Conservation (phyloP, 495 filamentous ascomycete species). For the Bombardia bombarda region DNA sequence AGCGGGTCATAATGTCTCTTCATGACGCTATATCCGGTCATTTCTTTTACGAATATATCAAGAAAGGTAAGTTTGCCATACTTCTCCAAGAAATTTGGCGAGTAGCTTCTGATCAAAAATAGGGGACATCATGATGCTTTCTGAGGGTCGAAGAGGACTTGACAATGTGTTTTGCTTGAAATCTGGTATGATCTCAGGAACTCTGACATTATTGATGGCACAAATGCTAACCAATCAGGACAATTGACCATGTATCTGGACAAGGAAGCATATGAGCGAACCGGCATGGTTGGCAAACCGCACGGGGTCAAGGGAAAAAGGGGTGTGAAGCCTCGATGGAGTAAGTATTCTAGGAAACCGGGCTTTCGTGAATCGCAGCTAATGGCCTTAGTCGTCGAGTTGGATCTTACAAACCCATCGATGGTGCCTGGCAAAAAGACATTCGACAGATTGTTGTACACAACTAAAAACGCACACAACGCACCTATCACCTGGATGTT, state of each 20-base stretch:
- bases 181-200: constrained; percentile 44
- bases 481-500: constrained; percentile 74
- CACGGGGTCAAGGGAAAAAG: constrained; percentile 47
- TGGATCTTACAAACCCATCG: constrained; percentile 68
- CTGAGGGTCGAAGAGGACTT: constrained; percentile 69
- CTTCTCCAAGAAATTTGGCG: neutral
- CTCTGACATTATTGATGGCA: neutral
- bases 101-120: neutral
- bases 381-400: constrained; percentile 58
- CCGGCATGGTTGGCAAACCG: constrained; percentile 72
- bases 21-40: constrained; percentile 60
- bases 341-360: constrained; percentile 24
- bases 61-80: constrained; percentile 51
- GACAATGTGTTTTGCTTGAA: constrained; percentile 71
- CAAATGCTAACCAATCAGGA: constrained; percentile 34
- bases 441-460: constrained; percentile 78
- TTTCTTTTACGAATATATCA: constrained; percentile 85
- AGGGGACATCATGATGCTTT: constrained; percentile 90
- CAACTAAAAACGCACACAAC: constrained; percentile 73
- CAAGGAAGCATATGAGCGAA: constrained; percentile 77
- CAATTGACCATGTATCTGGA: constrained; percentile 69
- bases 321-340: constrained; percentile 42
- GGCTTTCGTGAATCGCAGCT: no score
- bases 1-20: constrained; percentile 67
- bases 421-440: constrained; percentile 91